Conservation (phyloP, 306 rosid species). For the Quercus glauca region DNA sequence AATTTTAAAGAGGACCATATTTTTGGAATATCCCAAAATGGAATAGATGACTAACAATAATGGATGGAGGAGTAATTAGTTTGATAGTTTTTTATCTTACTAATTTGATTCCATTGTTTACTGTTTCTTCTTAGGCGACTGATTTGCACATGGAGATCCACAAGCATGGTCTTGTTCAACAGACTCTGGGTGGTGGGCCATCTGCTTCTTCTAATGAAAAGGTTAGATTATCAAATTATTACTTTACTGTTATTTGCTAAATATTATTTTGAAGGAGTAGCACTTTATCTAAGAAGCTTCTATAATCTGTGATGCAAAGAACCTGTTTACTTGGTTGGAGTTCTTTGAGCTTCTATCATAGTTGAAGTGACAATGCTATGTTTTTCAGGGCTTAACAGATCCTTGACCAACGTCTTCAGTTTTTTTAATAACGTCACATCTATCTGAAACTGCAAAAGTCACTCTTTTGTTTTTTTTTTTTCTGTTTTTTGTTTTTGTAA, state of each 20-base stretch:
- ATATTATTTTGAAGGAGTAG: not conserved
- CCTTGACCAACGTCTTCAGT: not conserved
- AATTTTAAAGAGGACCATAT: too few relatives aligned
- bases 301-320: not conserved
- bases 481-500: not conserved
- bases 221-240: constrained; percentile 35
- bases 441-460: not conserved
- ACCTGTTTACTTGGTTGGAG: not conserved
- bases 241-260: not conserved
- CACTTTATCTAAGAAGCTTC: not conserved
- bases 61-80: too few relatives aligned
- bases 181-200: constrained; percentile 40
- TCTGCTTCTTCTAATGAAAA: constrained; percentile 48
- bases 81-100: not conserved
- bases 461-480: not conserved
- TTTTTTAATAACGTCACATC: not conserved
- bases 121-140: constrained; percentile 47
- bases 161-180: constrained; percentile 53
- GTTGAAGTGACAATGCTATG: not conserved
- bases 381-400: not conserved
- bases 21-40: too few relatives aligned
- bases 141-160: constrained; percentile 76
- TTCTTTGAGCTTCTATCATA: not conserved
- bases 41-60: too few relatives aligned
- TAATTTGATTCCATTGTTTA: not conserved